phyloP scores from a whole-genome alignment of 169 alveolate genomes.

The Cryptosporidium felis region DNA sequence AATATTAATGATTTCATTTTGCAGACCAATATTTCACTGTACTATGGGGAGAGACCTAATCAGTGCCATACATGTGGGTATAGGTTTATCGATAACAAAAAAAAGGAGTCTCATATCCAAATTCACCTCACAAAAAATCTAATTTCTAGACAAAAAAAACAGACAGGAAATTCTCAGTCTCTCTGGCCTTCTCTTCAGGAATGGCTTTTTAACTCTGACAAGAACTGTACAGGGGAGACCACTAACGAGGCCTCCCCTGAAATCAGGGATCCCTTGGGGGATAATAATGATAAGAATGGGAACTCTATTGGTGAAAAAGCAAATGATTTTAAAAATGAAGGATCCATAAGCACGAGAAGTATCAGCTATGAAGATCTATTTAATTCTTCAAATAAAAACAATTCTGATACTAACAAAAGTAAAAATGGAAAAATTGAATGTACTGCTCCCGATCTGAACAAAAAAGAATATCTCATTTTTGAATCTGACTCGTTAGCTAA shows the following conservation, averaged over 20 bases:
- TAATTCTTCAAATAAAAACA: background rate
- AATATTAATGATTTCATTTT: conserved; percentile 37
- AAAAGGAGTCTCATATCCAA: conserved; percentile 63
- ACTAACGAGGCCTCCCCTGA: background rate
- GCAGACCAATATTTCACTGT: conserved; percentile 41
- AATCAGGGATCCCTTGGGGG: background rate
- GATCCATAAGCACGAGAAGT: background rate
- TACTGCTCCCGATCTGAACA: too few relatives aligned
- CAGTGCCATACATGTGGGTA: conserved; percentile 68
- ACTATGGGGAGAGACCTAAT: conserved; percentile 59
- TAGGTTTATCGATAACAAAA: conserved; percentile 56
- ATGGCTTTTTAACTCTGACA: conserved; percentile 52
- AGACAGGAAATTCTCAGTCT: conserved; percentile 8
- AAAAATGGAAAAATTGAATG: too few relatives aligned
- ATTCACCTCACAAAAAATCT: conserved; percentile 57
- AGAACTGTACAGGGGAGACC: background rate
- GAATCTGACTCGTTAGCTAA: background rate
- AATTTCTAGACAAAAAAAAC: conserved; percentile 54
- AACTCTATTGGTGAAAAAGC: background rate
- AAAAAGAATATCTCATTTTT: too few relatives aligned
- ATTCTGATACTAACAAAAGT: background rate
- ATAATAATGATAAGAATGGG: conserved; percentile 1
- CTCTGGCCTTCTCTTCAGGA: conserved; percentile 62
- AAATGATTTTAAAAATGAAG: background rate
- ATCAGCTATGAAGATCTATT: conserved; percentile 11